A percentile compares a stretch with the other conserved stretches of the same genome.
Conservation (phyloP, 2,329 filamentous ascomycete genomes). For the Trichoderma sp. region DNA sequence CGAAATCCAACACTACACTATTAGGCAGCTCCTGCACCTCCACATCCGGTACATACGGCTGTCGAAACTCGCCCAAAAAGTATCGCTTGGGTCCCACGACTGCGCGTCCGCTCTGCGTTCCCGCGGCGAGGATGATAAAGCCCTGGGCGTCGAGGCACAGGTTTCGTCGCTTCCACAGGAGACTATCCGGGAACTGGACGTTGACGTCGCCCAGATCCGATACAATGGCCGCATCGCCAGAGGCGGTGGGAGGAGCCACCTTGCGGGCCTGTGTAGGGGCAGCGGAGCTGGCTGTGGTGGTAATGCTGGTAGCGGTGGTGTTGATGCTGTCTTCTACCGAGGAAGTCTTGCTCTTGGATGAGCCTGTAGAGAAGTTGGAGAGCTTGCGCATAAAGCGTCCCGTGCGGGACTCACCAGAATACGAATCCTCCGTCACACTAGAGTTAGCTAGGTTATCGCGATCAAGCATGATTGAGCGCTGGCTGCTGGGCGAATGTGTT, state of each 20-base stretch:
- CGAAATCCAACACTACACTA: conserved; percentile 68
- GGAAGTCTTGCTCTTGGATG: conserved; percentile 50
- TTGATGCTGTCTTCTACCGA: conserved; percentile 45
- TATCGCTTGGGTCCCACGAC: conserved; percentile 69
- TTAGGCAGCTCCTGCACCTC: conserved; percentile 92
- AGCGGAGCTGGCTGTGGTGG: not conserved
- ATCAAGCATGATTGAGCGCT: conserved; percentile 55
- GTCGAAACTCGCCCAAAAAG: conserved; percentile 81
- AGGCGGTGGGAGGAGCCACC: conserved; percentile 34
- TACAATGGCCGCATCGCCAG: conserved; percentile 50
- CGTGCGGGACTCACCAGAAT: conserved; percentile 55
- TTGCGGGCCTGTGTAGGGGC: conserved; percentile 3
- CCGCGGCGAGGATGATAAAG: conserved; percentile 74
- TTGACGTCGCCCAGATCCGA: conserved; percentile 88
- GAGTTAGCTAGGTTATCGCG: conserved; percentile 47
- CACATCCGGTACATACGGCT: conserved; percentile 81
- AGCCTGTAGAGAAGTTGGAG: conserved; percentile 56
- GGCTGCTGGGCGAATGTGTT: conserved; percentile 56
- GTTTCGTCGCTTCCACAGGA: conserved; percentile 93
- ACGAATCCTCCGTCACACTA: conserved; percentile 49
- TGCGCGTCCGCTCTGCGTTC: conserved; percentile 57
- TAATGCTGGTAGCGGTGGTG: not conserved
- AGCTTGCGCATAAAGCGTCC: conserved; percentile 63
- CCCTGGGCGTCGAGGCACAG: conserved; percentile 84
- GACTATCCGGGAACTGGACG: conserved; percentile 93